phyloP scores from a whole-genome alignment of 345 rosid genomes.

The Lepidium sativum region DNA sequence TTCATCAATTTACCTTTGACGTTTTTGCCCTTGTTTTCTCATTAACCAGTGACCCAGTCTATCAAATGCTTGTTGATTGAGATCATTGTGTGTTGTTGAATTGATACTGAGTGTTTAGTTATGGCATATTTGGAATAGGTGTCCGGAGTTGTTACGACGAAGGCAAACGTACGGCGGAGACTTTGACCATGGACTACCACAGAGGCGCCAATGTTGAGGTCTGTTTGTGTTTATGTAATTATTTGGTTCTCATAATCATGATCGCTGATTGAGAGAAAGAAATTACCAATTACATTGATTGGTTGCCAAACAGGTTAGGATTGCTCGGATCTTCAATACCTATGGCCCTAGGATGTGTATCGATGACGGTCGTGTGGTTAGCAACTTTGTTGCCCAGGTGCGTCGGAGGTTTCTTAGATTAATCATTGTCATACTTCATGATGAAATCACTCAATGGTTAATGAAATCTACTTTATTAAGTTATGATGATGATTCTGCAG shows the following conservation, averaged over 20 bases:
- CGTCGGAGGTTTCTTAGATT: background rate
- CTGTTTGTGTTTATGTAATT: background rate
- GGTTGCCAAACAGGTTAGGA: conserved; percentile 65
- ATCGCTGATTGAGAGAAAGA: background rate
- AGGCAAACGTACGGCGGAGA: conserved; percentile 97
- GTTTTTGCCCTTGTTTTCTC: background rate
- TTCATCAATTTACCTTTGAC: background rate
- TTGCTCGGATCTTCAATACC: conserved; percentile 91
- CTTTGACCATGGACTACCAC: conserved; percentile 95
- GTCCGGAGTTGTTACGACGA: conserved; percentile 98
- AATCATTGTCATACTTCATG: background rate
- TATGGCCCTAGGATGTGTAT: conserved; percentile 99
- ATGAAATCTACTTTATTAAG: background rate
- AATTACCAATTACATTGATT: background rate
- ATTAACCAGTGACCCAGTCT: too few relatives aligned
- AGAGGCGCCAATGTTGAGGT: conserved; percentile 95
- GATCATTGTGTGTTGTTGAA: background rate
- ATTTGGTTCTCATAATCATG: background rate
- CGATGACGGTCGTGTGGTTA: conserved; percentile 97
- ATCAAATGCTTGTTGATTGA: too few relatives aligned
- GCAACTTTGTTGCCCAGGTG: conserved; percentile 98
- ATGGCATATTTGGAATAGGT: conserved; percentile 41
- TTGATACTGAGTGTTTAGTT: background rate
- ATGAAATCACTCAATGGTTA: background rate
- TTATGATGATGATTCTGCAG: conserved; percentile 36